Evolutionary conservation across 75 land plant genomes (phyloP).

Genomic region (Chamaecyparis obtusa): DNA sequence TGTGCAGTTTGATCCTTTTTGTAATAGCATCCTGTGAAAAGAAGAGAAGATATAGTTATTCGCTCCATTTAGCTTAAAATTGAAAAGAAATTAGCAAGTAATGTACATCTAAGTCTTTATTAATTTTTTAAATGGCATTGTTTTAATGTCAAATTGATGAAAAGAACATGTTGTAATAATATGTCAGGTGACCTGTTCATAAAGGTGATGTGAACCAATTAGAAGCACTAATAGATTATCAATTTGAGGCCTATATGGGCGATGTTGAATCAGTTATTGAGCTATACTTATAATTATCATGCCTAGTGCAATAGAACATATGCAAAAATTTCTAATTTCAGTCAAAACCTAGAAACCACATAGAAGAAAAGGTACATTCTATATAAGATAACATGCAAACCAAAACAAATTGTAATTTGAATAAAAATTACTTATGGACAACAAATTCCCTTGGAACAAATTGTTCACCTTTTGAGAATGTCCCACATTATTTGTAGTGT

Average conservation of each 20-base stretch:
- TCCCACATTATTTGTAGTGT: conserved; percentile 74
- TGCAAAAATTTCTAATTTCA: conserved; percentile 86
- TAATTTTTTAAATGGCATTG: background rate
- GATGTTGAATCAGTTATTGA: conserved; percentile 77
- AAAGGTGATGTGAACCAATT: conserved; percentile 83
- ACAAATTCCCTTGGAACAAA: background rate
- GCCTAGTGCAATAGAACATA: conserved; percentile 69
- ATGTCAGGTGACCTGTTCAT: conserved; percentile 34
- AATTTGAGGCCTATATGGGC: conserved; percentile 74
- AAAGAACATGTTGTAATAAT: background rate
- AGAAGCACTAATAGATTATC: conserved; percentile 85
- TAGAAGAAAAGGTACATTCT: background rate
- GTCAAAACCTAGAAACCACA: conserved; percentile 53
- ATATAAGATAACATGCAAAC: background rate
- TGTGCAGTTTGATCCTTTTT: conserved; percentile 38
- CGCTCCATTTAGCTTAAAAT: background rate
- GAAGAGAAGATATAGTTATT: background rate
- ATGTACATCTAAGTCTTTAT: background rate
- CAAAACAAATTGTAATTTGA: background rate
- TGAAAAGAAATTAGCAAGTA: background rate
- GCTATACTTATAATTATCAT: conserved; percentile 76
- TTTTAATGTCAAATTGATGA: background rate
- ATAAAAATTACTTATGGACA: background rate
- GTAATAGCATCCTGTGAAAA: conserved; percentile 81
- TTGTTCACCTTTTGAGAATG: conserved; percentile 75